A percentile compares a stretch with the other conserved stretches of the same genome.
These are phyloP conservation scores for Globisporangium nunn DNA, from an alignment of 352 stramenopile genomes.

Conservation along the genomic window DNA sequence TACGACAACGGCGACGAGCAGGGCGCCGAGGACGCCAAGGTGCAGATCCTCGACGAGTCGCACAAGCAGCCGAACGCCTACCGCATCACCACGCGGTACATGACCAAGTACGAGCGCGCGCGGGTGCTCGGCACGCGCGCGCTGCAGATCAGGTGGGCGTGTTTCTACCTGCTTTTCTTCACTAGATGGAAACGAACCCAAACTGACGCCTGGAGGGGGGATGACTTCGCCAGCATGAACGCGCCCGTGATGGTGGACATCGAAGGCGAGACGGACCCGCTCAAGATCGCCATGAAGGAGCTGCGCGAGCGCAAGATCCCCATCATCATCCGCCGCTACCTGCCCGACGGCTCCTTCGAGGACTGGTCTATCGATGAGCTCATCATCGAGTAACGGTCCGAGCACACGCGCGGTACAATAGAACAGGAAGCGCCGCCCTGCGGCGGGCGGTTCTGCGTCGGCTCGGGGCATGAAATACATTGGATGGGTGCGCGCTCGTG, in stretches of 20 bases:
- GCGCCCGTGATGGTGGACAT: slow-evolving; percentile 95
- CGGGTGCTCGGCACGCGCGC: slow-evolving; percentile 96
- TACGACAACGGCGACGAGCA: slow-evolving; percentile 59
- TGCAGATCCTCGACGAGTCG: slow-evolving; percentile 79
- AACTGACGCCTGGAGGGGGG: too few species aligned
- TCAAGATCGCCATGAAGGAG: slow-evolving; percentile 99
- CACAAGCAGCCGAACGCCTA: slow-evolving; percentile 83
- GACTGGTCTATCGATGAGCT: slow-evolving; percentile 99
- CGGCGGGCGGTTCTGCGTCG: neutral
- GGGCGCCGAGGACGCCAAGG: slow-evolving; percentile 44
- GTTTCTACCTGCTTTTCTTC: neutral
- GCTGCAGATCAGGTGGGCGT: slow-evolving; percentile 93
- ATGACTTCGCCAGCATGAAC: slow-evolving; percentile 79
- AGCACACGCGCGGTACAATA: slow-evolving; percentile 4
- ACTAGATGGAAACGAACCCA: neutral
- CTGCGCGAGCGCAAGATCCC: slow-evolving; percentile 98
- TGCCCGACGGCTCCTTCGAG: slow-evolving; percentile 98
- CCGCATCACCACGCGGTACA: slow-evolving; percentile 96
- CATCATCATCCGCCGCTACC: slow-evolving; percentile 98
- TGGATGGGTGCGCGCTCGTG: neutral
- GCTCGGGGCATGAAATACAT: neutral
- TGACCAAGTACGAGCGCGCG: slow-evolving; percentile 99
- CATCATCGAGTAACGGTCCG: slow-evolving; percentile 91
- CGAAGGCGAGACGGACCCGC: slow-evolving; percentile 97
- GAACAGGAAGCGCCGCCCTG: neutral